Evolutionary conservation across 2,329 filamentous ascomycete genomes (phyloP).

Genomic region (Trichoderma polysporum): DNA sequence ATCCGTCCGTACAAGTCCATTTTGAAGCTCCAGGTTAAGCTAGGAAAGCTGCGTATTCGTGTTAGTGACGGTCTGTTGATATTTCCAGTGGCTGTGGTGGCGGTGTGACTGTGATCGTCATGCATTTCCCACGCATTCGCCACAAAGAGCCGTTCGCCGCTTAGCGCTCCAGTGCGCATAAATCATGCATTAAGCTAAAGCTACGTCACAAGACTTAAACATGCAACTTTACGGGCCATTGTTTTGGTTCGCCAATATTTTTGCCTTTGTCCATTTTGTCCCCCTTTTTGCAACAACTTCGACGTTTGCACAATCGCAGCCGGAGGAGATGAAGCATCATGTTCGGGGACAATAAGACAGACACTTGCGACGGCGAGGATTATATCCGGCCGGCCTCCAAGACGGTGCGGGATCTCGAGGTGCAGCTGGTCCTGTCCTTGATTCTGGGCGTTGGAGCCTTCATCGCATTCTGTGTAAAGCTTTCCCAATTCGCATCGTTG

Average conservation of each 20-base stretch:
- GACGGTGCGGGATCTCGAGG: slow-evolving; percentile 47
- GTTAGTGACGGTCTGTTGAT: neutral
- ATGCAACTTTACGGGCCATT: neutral
- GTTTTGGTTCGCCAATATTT: neutral
- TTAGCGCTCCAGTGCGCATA: slow-evolving; percentile 2
- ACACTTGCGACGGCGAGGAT: slow-evolving; percentile 28
- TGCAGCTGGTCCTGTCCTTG: slow-evolving; percentile 72
- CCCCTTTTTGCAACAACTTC: neutral
- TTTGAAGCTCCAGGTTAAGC: neutral
- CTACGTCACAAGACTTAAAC: slow-evolving; percentile 14
- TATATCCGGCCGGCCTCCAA: slow-evolving; percentile 29
- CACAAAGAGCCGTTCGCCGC: slow-evolving; percentile 4
- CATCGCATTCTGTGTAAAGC: slow-evolving; percentile 72
- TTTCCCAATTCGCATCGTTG: too few species aligned
- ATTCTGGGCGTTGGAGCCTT: slow-evolving; percentile 70
- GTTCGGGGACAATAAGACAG: slow-evolving; percentile 21
- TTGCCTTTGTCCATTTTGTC: neutral
- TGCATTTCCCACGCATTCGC: neutral
- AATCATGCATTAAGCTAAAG: slow-evolving; percentile 11
- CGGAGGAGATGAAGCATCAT: slow-evolving; percentile 18
- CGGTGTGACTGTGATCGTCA: slow-evolving; percentile 2
- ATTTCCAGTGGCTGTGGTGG: neutral
- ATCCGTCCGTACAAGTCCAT: neutral
- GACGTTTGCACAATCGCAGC: neutral
- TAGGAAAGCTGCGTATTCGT: neutral